These are phyloP conservation scores for Ogataea degrootiae DNA, from an alignment of 805 yeast genomes.

Conservation along the genomic window DNA sequence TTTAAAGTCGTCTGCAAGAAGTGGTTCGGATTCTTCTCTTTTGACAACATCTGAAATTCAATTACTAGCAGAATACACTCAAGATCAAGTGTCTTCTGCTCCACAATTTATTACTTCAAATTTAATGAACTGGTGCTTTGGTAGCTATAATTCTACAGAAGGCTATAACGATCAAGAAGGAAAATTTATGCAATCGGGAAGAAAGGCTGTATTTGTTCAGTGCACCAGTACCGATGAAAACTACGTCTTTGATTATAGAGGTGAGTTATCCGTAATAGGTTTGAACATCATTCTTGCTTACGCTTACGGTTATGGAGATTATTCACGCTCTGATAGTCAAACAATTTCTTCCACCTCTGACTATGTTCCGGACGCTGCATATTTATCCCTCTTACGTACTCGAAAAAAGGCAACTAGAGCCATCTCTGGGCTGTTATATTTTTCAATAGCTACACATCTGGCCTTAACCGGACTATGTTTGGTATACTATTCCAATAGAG, in stretches of 20 bases:
- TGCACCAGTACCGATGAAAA: conserved; percentile 15
- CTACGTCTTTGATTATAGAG: conserved; percentile 42
- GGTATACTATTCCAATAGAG: conserved; percentile 35
- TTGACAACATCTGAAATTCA: conserved; percentile 47
- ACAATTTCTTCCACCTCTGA: conserved; percentile 9
- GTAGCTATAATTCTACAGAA: conserved; percentile 29
- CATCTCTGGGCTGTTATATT: conserved; percentile 27
- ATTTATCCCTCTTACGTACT: conserved; percentile 17
- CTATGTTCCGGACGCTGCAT: conserved; percentile 23
- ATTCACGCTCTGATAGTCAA: conserved; percentile 1
- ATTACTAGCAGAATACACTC: conserved; percentile 41
- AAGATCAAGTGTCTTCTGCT: conserved; percentile 39
- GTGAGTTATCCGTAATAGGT: conserved; percentile 36
- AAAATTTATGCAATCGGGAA: conserved; percentile 2
- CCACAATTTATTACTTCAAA: conserved; percentile 44
- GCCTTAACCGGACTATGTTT: conserved; percentile 28
- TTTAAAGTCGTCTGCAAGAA: conserved; percentile 25
- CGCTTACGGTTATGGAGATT: conserved; percentile 35
- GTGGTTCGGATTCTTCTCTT: conserved; percentile 20
- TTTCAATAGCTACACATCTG: conserved; percentile 28
- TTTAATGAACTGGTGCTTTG: conserved; percentile 43
- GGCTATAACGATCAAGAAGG: conserved; percentile 2
- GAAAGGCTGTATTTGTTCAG: conserved; percentile 1
- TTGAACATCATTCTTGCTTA: conserved; percentile 43
- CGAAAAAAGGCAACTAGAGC: conserved; percentile 21